phyloP scores from a whole-genome alignment of 2,329 filamentous ascomycete species.

The Nemania sp. region DNA sequence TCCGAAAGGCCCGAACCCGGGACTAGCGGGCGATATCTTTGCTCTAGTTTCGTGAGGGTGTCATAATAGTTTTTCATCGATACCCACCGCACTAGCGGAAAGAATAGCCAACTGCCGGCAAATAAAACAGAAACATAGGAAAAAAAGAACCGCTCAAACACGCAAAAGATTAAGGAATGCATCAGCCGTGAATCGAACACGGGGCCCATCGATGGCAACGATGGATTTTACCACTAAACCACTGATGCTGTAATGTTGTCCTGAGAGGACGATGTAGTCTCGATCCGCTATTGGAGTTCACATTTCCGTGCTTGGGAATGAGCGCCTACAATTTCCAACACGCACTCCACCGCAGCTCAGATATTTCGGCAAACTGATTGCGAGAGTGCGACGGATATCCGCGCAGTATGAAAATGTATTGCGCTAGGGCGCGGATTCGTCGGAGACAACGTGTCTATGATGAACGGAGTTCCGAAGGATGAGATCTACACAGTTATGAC shows the following conservation, averaged over 20 bases:
- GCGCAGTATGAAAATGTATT: not conserved
- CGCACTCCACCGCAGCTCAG: not conserved
- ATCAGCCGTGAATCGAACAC: conserved; percentile 60
- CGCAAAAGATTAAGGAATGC: conserved; percentile 40
- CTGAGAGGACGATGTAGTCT: not conserved
- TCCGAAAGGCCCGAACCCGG: not conserved
- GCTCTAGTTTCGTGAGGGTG: not conserved
- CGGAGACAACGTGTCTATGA: not conserved
- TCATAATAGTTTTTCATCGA: not conserved
- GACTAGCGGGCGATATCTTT: not conserved
- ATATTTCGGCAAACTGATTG: not conserved
- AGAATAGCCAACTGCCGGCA: not conserved
- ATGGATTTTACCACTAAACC: conserved; percentile 67
- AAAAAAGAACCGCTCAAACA: not conserved
- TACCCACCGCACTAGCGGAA: not conserved
- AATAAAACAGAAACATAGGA: not conserved
- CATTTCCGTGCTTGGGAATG: not conserved
- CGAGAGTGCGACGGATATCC: not conserved
- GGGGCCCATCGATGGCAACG: conserved; percentile 66
- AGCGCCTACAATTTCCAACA: not conserved
- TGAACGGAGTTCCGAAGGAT: too few relatives aligned
- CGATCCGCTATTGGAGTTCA: not conserved
- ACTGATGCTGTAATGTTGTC: conserved; percentile 51
- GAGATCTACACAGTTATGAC: not conserved
- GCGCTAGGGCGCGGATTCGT: not conserved